These are phyloP conservation scores for Paraglomus occultum DNA, from an alignment of 192 early-diverging fungal genomes.

Conservation along the genomic window DNA sequence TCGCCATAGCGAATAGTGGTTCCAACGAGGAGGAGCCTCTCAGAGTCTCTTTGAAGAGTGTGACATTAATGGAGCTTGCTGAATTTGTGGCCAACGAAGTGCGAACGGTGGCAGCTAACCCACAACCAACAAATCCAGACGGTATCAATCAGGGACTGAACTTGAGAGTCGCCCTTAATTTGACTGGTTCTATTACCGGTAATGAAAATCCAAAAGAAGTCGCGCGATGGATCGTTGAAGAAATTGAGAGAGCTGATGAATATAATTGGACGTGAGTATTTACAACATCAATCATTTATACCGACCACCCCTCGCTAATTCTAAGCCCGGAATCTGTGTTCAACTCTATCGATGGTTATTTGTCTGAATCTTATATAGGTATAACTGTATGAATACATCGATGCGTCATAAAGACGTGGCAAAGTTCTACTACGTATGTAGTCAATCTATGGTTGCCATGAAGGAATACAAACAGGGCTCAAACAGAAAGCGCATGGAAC, in stretches of 20 bases:
- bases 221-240: conserved; percentile 28
- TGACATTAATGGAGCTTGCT: conserved; percentile 21
- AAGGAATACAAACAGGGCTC: conserved; percentile 30
- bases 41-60: conserved; percentile 11
- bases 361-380: conserved; percentile 3
- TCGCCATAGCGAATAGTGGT: background rate
- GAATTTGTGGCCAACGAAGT: conserved; percentile 11
- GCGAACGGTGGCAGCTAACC: background rate
- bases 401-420: conserved; percentile 31
- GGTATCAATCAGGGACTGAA: conserved; percentile 7
- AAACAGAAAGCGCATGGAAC: conserved; percentile 31
- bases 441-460: conserved; percentile 24
- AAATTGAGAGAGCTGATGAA: conserved; percentile 29
- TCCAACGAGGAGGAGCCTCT: background rate
- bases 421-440: conserved; percentile 30
- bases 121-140: conserved; percentile 14
- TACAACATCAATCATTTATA: background rate
- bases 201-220: conserved; percentile 26
- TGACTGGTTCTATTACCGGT: conserved; percentile 17
- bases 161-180: conserved; percentile 13
- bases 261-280: conserved; percentile 28
- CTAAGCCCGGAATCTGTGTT: too few species aligned
- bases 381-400: conserved; percentile 30
- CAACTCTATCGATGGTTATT: background rate
- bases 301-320: too few species aligned